phyloP scores from a whole-genome alignment of 208 protist species.

The Strigomonas galati region DNA sequence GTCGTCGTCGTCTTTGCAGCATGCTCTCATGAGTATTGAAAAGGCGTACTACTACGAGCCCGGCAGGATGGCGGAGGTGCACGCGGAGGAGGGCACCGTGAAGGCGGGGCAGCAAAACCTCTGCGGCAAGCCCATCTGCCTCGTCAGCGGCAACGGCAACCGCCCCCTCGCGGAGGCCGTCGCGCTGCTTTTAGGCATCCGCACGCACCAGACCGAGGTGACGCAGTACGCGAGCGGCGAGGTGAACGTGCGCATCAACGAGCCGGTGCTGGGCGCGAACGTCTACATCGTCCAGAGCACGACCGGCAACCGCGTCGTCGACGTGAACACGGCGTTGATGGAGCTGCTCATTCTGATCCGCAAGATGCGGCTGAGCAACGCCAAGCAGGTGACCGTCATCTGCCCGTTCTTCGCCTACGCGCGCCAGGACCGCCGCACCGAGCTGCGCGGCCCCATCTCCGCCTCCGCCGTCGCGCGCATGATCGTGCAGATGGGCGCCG shows the following conservation, averaged over 20 bases:
- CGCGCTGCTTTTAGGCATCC: conserved; percentile 69
- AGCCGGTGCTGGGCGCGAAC: conserved; percentile 93
- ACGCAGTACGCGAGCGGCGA: conserved; percentile 87
- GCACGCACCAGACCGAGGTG: conserved; percentile 75
- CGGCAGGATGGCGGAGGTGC: conserved; percentile 66
- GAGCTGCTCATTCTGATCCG: conserved; percentile 93
- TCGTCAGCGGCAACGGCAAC: conserved; percentile 91
- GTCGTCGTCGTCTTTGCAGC: not conserved
- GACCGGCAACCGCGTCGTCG: conserved; percentile 83
- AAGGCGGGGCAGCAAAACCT: conserved; percentile 30
- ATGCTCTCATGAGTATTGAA: conserved; percentile 44
- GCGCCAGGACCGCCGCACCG: conserved; percentile 93
- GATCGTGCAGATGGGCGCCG: conserved; percentile 85
- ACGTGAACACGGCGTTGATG: conserved; percentile 96
- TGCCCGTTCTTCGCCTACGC: conserved; percentile 95
- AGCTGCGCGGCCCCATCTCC: conserved; percentile 92
- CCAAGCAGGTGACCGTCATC: conserved; percentile 88
- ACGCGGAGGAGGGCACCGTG: conserved; percentile 64
- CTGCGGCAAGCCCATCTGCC: conserved; percentile 39
- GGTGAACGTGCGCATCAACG: conserved; percentile 90
- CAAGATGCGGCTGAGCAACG: conserved; percentile 87
- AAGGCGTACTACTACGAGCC: conserved; percentile 80
- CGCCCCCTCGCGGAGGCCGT: conserved; percentile 85
- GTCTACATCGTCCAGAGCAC: conserved; percentile 97
- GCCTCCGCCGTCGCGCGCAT: conserved; percentile 91